Evolutionary conservation across 2,329 filamentous ascomycete genomes (phyloP).

Genomic region (Ceratocystis lukuohia): DNA sequence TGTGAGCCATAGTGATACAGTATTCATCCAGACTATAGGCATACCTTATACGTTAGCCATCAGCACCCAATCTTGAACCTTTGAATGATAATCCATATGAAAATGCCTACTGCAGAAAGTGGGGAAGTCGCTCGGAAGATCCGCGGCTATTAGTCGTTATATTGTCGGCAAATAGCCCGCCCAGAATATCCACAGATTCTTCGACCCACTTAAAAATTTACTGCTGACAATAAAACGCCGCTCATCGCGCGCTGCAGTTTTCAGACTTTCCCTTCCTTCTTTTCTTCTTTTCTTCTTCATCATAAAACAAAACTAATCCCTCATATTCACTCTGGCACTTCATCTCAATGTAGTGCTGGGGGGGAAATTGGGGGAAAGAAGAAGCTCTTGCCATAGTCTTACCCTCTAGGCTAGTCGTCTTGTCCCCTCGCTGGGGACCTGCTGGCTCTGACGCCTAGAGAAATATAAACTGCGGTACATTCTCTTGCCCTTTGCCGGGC

Average conservation of each 20-base stretch:
- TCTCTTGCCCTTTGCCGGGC: not conserved
- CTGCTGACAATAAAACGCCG: constrained; percentile 11
- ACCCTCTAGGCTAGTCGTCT: constrained; percentile 34
- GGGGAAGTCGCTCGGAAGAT: not conserved
- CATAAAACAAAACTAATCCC: constrained; percentile 28
- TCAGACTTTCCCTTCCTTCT: constrained; percentile 17
- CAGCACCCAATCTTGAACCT: too few species aligned
- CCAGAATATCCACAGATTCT: not conserved
- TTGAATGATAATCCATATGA: too few species aligned
- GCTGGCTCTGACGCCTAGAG: constrained; percentile 23
- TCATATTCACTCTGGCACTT: constrained; percentile 56
- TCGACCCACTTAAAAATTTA: constrained; percentile 11
- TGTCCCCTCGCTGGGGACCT: constrained; percentile 4
- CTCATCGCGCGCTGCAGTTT: not conserved
- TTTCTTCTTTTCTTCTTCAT: constrained; percentile 26
- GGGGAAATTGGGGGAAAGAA: constrained; percentile 62
- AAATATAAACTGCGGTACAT: constrained; percentile 28
- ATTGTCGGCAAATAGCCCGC: not conserved
- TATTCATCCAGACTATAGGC: too few species aligned
- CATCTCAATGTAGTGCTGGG: constrained; percentile 43
- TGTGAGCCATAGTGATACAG: too few species aligned
- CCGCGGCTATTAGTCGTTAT: not conserved
- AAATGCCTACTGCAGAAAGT: too few species aligned
- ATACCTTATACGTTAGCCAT: too few species aligned
- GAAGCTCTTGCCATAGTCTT: constrained; percentile 28